Percentiles rank a stretch among this genome's conserved stretches.
phyloP scores from a whole-genome alignment of 345 rosid genomes.

The Carallia pectinifolia region DNA sequence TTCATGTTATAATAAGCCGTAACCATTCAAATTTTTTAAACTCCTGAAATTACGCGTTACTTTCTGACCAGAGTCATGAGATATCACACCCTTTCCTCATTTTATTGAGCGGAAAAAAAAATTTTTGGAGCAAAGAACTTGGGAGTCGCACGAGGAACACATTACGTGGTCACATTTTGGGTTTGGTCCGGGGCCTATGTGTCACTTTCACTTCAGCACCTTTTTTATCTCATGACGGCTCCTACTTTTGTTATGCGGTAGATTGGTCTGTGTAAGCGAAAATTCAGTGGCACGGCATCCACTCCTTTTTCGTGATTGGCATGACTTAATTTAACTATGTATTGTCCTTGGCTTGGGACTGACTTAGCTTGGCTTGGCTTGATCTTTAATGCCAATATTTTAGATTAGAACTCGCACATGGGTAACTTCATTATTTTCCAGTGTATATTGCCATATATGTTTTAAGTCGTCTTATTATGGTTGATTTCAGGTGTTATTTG shows the following conservation, averaged over 20 bases:
- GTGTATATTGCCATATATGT: no score
- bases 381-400: no score
- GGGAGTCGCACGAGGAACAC: constrained; percentile 13
- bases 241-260: neutral
- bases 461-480: no score
- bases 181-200: neutral
- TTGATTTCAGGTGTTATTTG: no score
- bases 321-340: neutral
- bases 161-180: neutral
- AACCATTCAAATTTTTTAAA: no score
- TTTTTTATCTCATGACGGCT: neutral
- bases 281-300: neutral
- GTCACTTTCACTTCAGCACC: constrained; percentile 7
- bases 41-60: no score
- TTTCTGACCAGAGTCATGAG: no score
- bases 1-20: no score
- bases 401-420: no score
- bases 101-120: no score
- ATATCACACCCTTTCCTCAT: no score
- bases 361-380: neutral
- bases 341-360: neutral
- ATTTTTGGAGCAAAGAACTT: neutral
- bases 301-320: neutral
- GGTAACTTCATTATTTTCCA: no score
- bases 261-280: neutral